Conservation (phyloP, 2,329 filamentous ascomycete genomes). For the Aspergillus fijiensis region DNA sequence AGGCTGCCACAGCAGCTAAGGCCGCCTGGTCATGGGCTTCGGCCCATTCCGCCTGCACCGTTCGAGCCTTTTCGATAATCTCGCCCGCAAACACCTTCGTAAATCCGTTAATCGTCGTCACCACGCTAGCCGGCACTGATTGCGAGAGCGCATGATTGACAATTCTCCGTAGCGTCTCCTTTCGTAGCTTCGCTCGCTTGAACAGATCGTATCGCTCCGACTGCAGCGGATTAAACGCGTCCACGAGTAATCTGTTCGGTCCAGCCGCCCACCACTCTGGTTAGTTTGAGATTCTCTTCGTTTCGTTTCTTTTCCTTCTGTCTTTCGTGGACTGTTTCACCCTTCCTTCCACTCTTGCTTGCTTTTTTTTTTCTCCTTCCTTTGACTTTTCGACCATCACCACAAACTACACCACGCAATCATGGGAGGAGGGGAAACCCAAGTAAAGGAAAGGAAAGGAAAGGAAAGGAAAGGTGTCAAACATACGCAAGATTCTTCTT, state of each 20-base stretch:
- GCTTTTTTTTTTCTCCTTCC: neutral
- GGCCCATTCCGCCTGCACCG: constrained; percentile 57
- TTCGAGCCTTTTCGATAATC: constrained; percentile 63
- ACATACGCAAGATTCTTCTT: constrained; percentile 53
- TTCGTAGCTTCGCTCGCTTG: constrained; percentile 51
- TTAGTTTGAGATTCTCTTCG: no score
- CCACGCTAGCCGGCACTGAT: constrained; percentile 63
- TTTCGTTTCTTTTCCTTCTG: no score
- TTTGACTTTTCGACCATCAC: constrained; percentile 2
- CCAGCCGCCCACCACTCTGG: neutral
- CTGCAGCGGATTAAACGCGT: constrained; percentile 50
- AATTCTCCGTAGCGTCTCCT: constrained; percentile 54
- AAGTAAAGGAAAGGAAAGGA: constrained; percentile 10
- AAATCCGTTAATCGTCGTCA: constrained; percentile 64
- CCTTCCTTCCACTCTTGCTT: neutral
- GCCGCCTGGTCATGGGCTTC: constrained; percentile 54
- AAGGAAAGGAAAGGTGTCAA: neutral
- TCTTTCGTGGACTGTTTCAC: neutral
- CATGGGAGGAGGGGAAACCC: no score
- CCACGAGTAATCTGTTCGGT: constrained; percentile 42
- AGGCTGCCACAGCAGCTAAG: constrained; percentile 49
- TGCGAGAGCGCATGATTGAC: constrained; percentile 68
- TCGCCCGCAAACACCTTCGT: constrained; percentile 67
- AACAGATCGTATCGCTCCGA: constrained; percentile 51
- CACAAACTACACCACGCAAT: neutral